A percentile compares a stretch with the other conserved stretches of the same genome.
Conservation (phyloP, 768 basidiomycete genomes). For the Pleurotus citrinopileatus region DNA sequence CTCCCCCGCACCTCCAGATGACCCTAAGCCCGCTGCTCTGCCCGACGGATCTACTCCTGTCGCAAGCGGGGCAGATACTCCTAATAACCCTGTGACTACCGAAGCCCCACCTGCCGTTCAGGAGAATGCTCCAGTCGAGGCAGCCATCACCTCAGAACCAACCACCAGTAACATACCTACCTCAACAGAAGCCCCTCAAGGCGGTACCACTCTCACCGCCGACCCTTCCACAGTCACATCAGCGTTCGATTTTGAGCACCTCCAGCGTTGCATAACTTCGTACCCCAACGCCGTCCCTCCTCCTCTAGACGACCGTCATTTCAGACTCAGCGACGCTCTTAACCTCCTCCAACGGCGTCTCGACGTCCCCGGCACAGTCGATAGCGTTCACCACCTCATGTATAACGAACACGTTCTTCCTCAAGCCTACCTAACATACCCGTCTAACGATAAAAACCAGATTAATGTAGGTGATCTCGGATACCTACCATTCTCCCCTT, state of each 20-base stretch:
- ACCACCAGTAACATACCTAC: too few relatives aligned
- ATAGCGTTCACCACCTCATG: neutral
- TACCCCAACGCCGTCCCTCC: neutral
- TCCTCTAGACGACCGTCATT: neutral
- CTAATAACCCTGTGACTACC: too few relatives aligned
- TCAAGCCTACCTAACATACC: too few relatives aligned
- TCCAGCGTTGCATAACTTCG: neutral
- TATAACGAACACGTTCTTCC: neutral
- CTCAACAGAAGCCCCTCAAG: too few relatives aligned
- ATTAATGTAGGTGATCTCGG: slow-evolving; percentile 1
- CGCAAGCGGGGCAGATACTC: too few relatives aligned
- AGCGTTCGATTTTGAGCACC: neutral
- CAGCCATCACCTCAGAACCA: too few relatives aligned
- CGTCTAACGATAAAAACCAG: too few relatives aligned
- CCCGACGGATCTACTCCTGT: too few relatives aligned
- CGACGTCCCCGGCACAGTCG: neutral
- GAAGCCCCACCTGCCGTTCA: too few relatives aligned
- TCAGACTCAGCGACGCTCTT: neutral
- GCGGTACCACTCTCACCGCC: too few relatives aligned
- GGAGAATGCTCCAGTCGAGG: too few relatives aligned
- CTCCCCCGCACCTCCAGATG: neutral
- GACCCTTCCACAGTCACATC: neutral
- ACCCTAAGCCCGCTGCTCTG: too few relatives aligned
- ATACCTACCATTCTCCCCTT: neutral
- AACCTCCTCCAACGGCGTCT: neutral